A percentile compares a stretch with the other conserved stretches of the same genome.
These are phyloP conservation scores for Melastoma candidum DNA, from an alignment of 441 rosid species.

Conservation along the genomic window DNA sequence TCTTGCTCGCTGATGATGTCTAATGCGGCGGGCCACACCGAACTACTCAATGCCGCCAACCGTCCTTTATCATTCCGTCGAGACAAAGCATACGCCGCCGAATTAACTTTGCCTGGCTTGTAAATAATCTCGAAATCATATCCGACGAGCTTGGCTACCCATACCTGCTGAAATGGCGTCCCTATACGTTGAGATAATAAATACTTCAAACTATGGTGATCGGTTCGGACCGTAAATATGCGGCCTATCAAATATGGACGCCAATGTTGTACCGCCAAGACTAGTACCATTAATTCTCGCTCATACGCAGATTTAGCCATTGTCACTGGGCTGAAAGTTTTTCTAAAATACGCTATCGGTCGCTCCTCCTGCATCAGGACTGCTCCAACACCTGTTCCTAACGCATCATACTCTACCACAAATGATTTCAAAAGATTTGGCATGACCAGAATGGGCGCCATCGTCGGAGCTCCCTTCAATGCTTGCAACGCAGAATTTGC, in stretches of 20 bases:
- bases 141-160: background rate
- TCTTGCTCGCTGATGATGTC: too few species aligned
- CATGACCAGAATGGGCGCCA: background rate
- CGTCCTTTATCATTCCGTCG: too few species aligned
- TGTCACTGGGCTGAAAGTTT: background rate
- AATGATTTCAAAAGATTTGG: background rate
- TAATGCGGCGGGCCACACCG: too few species aligned
- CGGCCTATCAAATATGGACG: background rate
- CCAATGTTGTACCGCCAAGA: slow-evolving; percentile 1
- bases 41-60: too few species aligned
- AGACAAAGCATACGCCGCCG: too few species aligned
- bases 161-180: background rate
- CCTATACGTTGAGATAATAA: too few species aligned
- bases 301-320: background rate
- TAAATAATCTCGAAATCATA: too few species aligned
- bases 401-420: background rate
- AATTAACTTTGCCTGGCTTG: too few species aligned
- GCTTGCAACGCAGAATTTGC: background rate
- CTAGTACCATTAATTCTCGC: background rate
- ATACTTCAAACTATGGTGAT: too few species aligned
- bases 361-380: background rate
- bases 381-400: background rate
- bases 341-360: background rate
- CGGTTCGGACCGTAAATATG: too few species aligned
- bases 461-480: background rate